A percentile compares a stretch with the other conserved stretches of the same genome.
Evolutionary conservation across 2,329 filamentous ascomycete species (phyloP).

Genomic region (Bretziella fagacearum): DNA sequence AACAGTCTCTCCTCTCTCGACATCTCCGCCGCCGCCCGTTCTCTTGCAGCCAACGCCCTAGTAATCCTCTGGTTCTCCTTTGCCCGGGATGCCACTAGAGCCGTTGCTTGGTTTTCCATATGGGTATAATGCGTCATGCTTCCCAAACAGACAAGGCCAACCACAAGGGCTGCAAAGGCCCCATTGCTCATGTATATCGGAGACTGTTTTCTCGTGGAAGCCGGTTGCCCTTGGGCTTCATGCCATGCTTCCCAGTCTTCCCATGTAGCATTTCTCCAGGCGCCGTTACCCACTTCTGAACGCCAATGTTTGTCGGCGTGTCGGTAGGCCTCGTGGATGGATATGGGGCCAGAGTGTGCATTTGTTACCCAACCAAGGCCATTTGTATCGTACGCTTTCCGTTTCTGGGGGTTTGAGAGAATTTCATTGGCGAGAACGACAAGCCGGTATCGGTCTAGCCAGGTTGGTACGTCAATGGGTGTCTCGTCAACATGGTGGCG

Average conservation of each 20-base stretch:
- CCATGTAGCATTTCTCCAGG: slow-evolving; percentile 73
- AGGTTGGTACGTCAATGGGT: slow-evolving; percentile 22
- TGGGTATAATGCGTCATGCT: slow-evolving; percentile 56
- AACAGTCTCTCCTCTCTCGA: slow-evolving; percentile 16
- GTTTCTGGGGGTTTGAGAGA: slow-evolving; percentile 63
- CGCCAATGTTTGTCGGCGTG: slow-evolving; percentile 33
- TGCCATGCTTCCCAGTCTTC: slow-evolving; percentile 90
- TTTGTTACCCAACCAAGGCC: slow-evolving; percentile 63
- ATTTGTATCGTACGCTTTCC: slow-evolving; percentile 64
- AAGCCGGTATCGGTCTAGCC: slow-evolving; percentile 78
- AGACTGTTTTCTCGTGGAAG: slow-evolving; percentile 26
- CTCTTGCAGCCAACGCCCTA: slow-evolving; percentile 32
- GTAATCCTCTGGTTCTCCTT: slow-evolving; percentile 48
- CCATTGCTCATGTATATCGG: slow-evolving; percentile 60
- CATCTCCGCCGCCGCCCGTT: slow-evolving; percentile 17
- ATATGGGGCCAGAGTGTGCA: slow-evolving; percentile 31
- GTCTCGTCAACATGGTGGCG: slow-evolving; percentile 23
- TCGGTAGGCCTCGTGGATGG: slow-evolving; percentile 27
- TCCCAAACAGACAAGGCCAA: slow-evolving; percentile 48
- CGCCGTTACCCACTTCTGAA: slow-evolving; percentile 24
- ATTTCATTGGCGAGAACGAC: slow-evolving; percentile 78
- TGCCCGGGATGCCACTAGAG: slow-evolving; percentile 48
- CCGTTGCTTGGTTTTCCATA: slow-evolving; percentile 43
- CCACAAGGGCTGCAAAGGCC: slow-evolving; percentile 55
- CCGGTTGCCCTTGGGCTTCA: slow-evolving; percentile 25